Conservation (phyloP, 768 basidiomycete species). For the Mycena galericulata region DNA sequence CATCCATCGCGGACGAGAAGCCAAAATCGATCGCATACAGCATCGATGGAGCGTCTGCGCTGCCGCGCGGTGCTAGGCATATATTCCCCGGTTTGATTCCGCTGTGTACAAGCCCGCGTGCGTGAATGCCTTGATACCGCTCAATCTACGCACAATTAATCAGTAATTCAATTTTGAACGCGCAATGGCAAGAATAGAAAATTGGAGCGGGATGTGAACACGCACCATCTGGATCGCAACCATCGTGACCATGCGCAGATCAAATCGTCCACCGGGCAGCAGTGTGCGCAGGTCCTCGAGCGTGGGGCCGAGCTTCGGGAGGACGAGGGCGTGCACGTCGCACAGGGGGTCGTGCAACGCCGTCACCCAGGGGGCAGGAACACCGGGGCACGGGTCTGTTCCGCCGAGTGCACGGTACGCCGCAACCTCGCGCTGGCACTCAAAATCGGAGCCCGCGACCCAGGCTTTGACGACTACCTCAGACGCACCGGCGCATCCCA, state of each 20-base stretch:
- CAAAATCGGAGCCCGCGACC: slow-evolving; percentile 37
- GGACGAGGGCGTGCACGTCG: slow-evolving; percentile 41
- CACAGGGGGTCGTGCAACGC: slow-evolving; percentile 31
- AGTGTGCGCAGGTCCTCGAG: slow-evolving; percentile 39
- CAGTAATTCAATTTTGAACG: neutral
- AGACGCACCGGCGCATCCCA: slow-evolving; percentile 38
- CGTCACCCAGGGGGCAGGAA: slow-evolving; percentile 28
- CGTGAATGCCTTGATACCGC: slow-evolving; percentile 42
- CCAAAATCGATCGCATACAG: slow-evolving; percentile 47
- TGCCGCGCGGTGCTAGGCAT: slow-evolving; percentile 36
- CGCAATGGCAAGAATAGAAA: neutral
- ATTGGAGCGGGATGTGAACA: neutral
- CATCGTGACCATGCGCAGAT: slow-evolving; percentile 40
- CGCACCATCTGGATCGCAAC: slow-evolving; percentile 47
- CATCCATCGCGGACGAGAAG: slow-evolving; percentile 35
- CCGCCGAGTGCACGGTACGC: slow-evolving; percentile 37
- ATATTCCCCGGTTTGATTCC: slow-evolving; percentile 50
- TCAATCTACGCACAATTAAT: slow-evolving; percentile 37
- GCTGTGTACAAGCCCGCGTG: slow-evolving; percentile 43
- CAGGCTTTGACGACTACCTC: slow-evolving; percentile 48
- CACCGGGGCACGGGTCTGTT: slow-evolving; percentile 21
- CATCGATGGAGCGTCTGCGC: slow-evolving; percentile 3
- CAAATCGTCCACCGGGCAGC: slow-evolving; percentile 32
- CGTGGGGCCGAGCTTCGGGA: slow-evolving; percentile 44
- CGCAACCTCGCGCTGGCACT: slow-evolving; percentile 42